Base-by-base conservation (phyloP, 441 rosid species). In the Populus tomentosa region DNA sequence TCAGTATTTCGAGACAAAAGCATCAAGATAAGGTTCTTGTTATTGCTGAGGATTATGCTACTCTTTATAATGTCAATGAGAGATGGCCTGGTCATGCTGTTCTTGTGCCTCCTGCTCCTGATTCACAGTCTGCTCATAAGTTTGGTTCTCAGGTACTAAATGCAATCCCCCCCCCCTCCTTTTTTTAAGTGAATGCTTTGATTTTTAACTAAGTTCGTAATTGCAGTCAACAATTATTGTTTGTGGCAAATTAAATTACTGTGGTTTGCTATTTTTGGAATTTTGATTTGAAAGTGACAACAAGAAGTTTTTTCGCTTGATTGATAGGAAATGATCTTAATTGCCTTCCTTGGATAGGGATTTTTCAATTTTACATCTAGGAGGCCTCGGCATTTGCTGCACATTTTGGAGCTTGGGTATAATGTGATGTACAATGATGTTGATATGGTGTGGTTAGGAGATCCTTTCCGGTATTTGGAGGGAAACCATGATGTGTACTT, bases 401-500 rank as follows among this genome's bases (percentile, higher is more conserved):
- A 89, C n/a, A 87, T 93, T 72, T 82, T 97, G 91, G 97, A 97
- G 86, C 92, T 90, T 74, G 99, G 99, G 18, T 97, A 94, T 79
- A 91, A 84, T 83, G 99, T 96, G 56, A 90, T 94, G 98, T 94
- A 94, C 88, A 92, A 94, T 76, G 98, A 92, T 82, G 98, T 96
- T 32, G 98, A 94, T 86, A 96, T 96, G 98, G 93, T 94, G 5
- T 96, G 98, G 98, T 65, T 96, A 78, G 86, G 82, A 75, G 98
- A 96, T 84, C 98, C 98, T 1, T 94, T 96, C 84, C 82, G 83
- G 38, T 90, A 88, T 86, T 64, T 94, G 72, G 80, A 87, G 79
- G 98, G 97, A 78, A 84, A 80, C 40, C 99, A 96, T 7, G 97
- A 96, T 78, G 94, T 90, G 21, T 96, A 96, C 89, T 96, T 96